phyloP scores from a whole-genome alignment of 169 alveolate species.

The Cryptosporidium viatorum region DNA sequence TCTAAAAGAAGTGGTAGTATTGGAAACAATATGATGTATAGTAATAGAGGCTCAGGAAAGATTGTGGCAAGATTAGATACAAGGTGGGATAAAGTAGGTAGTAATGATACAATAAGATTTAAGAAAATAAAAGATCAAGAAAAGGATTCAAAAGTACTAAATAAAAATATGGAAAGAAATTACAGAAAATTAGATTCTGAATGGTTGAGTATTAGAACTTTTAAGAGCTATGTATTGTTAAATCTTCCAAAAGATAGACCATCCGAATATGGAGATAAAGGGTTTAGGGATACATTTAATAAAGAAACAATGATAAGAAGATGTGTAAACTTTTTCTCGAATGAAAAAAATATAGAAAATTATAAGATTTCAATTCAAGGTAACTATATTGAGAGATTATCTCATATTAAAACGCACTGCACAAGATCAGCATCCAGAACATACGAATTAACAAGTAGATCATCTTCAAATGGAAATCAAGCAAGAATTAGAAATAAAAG shows the following conservation, averaged over 20 bases:
- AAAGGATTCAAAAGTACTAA: neutral
- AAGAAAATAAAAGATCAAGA: neutral
- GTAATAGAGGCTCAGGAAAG: conserved; percentile 15
- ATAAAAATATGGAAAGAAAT: conserved; percentile 15
- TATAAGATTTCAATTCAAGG: conserved; percentile 55
- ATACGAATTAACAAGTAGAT: neutral
- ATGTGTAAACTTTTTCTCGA: conserved; percentile 35
- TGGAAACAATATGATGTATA: neutral
- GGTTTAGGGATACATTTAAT: conserved; percentile 39
- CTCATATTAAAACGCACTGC: conserved; percentile 44
- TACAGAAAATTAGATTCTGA: conserved; percentile 20
- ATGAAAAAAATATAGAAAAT: neutral
- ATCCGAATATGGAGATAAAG: conserved; percentile 29
- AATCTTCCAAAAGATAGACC: conserved; percentile 46
- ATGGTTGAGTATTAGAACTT: conserved; percentile 8
- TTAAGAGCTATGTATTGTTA: conserved; percentile 16
- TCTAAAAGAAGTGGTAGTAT: neutral
- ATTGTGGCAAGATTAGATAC: conserved; percentile 39
- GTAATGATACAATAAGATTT: neutral
- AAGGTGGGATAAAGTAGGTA: conserved; percentile 34
- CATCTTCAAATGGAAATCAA: neutral
- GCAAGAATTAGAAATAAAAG: neutral
- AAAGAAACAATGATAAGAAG: conserved; percentile 66
- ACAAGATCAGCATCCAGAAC: conserved; percentile 25
- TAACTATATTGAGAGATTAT: conserved; percentile 34